phyloP scores from a whole-genome alignment of 192 early-diverging fungal genomes.

The Rhizophlyctis rosea region DNA sequence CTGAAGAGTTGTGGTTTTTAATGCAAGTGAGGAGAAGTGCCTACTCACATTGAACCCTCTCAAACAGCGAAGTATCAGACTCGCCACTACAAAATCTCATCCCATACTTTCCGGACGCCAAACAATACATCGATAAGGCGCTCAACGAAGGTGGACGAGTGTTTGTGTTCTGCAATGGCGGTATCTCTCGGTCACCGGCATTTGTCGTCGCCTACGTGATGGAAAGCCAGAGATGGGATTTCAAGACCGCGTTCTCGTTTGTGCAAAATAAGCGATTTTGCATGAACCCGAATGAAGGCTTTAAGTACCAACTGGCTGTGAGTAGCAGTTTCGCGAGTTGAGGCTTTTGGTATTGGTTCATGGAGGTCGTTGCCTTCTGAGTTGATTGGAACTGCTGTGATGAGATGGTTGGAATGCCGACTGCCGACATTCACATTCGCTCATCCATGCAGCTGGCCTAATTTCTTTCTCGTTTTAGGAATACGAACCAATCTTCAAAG shows the following conservation, averaged over 20 bases:
- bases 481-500: slow-evolving; percentile 74
- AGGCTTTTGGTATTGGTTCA: slow-evolving; percentile 1
- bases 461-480: slow-evolving; percentile 45
- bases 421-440: slow-evolving; percentile 5
- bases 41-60: background rate
- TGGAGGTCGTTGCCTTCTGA: background rate
- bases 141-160: slow-evolving; percentile 33
- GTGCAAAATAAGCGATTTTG: slow-evolving; percentile 87
- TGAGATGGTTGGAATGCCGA: slow-evolving; percentile 8
- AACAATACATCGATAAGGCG: slow-evolving; percentile 49
- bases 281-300: slow-evolving; percentile 78
- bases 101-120: slow-evolving; percentile 66
- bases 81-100: slow-evolving; percentile 82
- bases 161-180: slow-evolving; percentile 58
- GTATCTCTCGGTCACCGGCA: slow-evolving; percentile 78
- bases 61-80: slow-evolving; percentile 70
- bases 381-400: background rate
- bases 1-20: too few relatives aligned
- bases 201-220: slow-evolving; percentile 91
- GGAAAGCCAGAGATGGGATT: slow-evolving; percentile 65
- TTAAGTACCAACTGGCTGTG: slow-evolving; percentile 78
- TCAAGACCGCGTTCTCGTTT: slow-evolving; percentile 69
- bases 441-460: background rate
- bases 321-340: background rate
- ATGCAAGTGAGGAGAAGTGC: background rate